These are phyloP conservation scores for Oldenlandia corymbosa DNA, from an alignment of 257 asterid species.

Conservation along the genomic window DNA sequence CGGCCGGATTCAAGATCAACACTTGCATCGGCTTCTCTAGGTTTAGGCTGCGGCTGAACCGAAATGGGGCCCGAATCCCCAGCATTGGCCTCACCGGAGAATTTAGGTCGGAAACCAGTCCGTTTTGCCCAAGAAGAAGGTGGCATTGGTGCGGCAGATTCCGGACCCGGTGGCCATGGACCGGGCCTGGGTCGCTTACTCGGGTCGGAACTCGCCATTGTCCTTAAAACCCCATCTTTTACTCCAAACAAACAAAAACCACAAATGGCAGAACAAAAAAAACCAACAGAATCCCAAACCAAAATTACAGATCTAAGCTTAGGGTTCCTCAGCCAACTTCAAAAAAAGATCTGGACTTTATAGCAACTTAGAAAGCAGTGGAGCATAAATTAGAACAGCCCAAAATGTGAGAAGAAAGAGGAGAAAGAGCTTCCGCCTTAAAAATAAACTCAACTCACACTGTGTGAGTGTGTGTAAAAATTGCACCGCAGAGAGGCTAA, in stretches of 20 bases:
- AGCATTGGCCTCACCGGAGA: conserved; percentile 90
- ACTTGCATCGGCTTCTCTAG: conserved; percentile 31
- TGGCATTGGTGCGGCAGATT: conserved; percentile 61
- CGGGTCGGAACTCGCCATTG: conserved; percentile 74
- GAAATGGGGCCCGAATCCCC: conserved; percentile 65
- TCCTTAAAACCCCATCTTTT: conserved; percentile 26
- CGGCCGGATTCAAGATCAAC: conserved; percentile 77
- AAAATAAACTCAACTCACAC: too few species aligned
- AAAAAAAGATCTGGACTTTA: neutral
- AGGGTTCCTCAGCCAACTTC: neutral
- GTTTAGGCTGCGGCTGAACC: conserved; percentile 33
- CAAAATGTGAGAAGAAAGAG: neutral
- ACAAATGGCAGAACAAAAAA: neutral
- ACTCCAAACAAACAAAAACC: neutral
- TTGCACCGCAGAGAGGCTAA: neutral
- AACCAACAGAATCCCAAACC: neutral
- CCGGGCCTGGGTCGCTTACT: conserved; percentile 61
- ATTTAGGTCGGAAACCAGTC: conserved; percentile 90
- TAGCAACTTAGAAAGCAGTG: too few species aligned
- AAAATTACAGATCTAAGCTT: neutral
- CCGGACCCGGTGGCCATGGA: conserved; percentile 78
- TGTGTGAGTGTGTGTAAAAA: neutral
- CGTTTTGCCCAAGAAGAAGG: conserved; percentile 94
- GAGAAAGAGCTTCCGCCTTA: neutral
- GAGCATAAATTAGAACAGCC: too few species aligned